phyloP scores from a whole-genome alignment of 345 rosid genomes.

The Brassica cretica region DNA sequence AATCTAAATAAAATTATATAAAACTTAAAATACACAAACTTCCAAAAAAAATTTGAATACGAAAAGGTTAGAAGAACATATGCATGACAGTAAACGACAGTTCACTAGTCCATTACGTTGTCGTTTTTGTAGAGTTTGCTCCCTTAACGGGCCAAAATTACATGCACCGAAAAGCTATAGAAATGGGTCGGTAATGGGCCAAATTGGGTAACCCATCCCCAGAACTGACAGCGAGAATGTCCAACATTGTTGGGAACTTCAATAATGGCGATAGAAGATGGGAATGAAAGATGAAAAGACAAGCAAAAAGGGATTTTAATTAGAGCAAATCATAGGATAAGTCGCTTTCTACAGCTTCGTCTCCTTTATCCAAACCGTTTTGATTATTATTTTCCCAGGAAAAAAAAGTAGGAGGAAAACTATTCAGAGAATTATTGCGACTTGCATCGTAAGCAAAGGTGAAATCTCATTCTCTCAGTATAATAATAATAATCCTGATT shows the following conservation, averaged over 20 bases:
- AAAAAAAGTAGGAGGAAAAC: background rate
- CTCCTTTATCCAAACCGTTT: constrained; percentile 28
- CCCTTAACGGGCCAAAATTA: background rate
- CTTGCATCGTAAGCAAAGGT: constrained; percentile 37
- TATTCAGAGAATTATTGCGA: background rate
- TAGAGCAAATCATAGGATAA: background rate
- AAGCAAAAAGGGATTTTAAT: background rate
- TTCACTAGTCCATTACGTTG: background rate
- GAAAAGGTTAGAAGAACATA: background rate
- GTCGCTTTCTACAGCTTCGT: constrained; percentile 22
- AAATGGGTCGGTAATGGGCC: background rate
- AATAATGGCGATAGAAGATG: background rate
- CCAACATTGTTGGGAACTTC: background rate
- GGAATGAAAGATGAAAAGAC: background rate
- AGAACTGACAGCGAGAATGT: background rate
- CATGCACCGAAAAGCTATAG: background rate
- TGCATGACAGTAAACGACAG: background rate
- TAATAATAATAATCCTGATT: background rate
- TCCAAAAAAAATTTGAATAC: background rate
- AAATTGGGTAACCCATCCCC: background rate
- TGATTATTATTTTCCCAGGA: constrained; percentile 15
- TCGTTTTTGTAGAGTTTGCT: background rate
- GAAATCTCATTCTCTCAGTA: background rate
- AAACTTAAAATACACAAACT: background rate
- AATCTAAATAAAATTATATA: too few relatives aligned